A percentile compares a stretch with the other conserved stretches of the same genome.
Evolutionary conservation across 441 rosid genomes (phyloP).

Genomic region (Syzygium malaccense): DNA sequence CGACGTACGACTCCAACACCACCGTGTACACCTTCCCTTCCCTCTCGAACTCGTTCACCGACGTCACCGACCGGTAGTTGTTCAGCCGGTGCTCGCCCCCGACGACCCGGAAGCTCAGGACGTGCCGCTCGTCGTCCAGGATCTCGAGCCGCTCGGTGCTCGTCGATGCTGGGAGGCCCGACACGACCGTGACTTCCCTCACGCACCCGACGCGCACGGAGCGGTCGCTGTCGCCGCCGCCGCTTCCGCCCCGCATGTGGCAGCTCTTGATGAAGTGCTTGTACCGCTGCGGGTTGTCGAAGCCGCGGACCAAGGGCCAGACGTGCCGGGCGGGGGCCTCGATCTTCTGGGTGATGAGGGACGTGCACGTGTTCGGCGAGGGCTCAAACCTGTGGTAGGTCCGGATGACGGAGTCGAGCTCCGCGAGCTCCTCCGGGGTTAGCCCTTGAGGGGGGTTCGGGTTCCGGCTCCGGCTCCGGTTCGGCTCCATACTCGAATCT

Average conservation of each 20-base stretch:
- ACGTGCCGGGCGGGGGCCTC: conserved; percentile 53
- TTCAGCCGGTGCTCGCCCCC: conserved; percentile 84
- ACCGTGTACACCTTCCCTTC: conserved; percentile 42
- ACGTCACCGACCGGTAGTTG: conserved; percentile 67
- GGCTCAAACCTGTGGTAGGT: conserved; percentile 50
- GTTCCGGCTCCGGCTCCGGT: not conserved
- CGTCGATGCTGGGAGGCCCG: conserved; percentile 80
- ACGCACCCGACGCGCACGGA: conserved; percentile 46
- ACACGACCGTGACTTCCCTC: conserved; percentile 66
- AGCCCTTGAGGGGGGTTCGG: conserved; percentile 33
- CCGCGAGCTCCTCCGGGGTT: conserved; percentile 34
- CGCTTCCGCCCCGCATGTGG: conserved; percentile 35
- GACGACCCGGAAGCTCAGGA: conserved; percentile 64
- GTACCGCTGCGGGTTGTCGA: conserved; percentile 71
- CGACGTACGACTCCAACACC: conserved; percentile 69
- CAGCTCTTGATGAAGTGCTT: conserved; percentile 86
- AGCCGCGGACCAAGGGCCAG: conserved; percentile 67
- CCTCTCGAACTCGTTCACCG: conserved; percentile 50
- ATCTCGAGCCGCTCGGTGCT: conserved; percentile 87
- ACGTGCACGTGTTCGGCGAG: conserved; percentile 51
- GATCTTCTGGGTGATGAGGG: conserved; percentile 62
- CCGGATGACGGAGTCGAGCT: conserved; percentile 42
- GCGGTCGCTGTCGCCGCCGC: not conserved
- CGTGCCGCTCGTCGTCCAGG: conserved; percentile 52
- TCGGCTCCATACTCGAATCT: not conserved